Evolutionary conservation across 768 basidiomycete genomes (phyloP), one percentile per base, ranked within the genome.

Genomic region (Leccinum obscurum): DNA sequence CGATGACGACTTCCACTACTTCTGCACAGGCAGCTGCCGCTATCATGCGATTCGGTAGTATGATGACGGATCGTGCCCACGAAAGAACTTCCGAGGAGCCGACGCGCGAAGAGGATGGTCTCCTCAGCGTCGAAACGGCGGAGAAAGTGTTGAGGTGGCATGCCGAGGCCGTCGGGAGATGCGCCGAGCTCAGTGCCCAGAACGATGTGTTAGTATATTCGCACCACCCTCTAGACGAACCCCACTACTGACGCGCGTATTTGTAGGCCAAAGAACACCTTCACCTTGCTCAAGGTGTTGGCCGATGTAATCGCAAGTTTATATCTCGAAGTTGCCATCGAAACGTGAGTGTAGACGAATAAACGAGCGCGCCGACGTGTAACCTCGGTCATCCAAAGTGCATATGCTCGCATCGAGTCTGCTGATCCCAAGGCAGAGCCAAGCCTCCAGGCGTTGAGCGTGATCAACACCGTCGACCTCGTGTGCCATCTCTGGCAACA

Each of bases 101-200:
- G 17, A 67, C 86, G 6, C 81, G 81, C 44, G 90, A 93, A 56
- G 89, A 90, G 62, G 96, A 98, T 68, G 96, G 96, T 11, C 66
- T 85, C 34, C 76, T 98, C 37, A 87, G 78, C 51, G 76, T 97
- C 3, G 85, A 87, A 44, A 77, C 86, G 10, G 92, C 94, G 2
- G 94, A 96, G 77, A 88, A 83, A 66, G 95, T 98, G 87, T 77
- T 98, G 15, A 92, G 87, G 72, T 98, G 96, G 95, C 97, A 99
- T 74, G 96, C 97, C 2, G 97, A 99, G 72, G 93, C 95, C 5
- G 88, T 97, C 30, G 96, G 97, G 4, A 79, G 97, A 66, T 95
- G 93, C 64, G 92, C 95, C 11, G 97, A 98, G 74, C 78, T 99
- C 52, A 95, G 88, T 68, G 75, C 87, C 11, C 69, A 83, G 8